Evolutionary conservation across 139 green algal species (phyloP), one percentile per base, ranked within the genome.

Genomic region (Auxenochlorella pyrenoidosa): DNA sequence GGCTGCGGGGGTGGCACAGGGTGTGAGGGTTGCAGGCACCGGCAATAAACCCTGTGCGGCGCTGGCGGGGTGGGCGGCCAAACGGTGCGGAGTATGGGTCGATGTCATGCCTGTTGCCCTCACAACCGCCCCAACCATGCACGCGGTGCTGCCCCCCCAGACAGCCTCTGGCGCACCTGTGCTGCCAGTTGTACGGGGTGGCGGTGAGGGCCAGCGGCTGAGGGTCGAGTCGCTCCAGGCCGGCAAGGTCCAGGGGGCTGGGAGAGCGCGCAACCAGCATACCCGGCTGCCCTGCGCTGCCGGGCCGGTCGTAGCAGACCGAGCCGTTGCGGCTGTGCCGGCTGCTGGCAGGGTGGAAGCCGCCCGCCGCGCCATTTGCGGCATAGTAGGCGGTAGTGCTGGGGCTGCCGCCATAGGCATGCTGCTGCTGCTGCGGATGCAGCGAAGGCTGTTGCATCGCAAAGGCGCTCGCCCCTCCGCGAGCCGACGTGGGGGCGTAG

Each of bases 171-270:
- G 22, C 79, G 15, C 47, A 79, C 68, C 82, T 63, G 19, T 90
- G 58, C 44, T 91, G 88, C 59, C 81, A 79, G 70, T 82, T 89
- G 84, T 92, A 83, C 15, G 89, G 88, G 30, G 88, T 75, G 43
- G 79, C 88, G 26, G 60, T 66, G 0, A 77, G 41, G 24, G 79
- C 58, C 79, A 73, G 60, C 21, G n/a, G 19, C 18, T 38, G 75
- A 30, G 28, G 71, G 34, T 47, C 51, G 19, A 84, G 80, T 63
- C 63, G 75, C 75, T 81, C 75, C 75, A 81, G n/a, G 26, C 58
- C 60, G 32, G 60, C 40, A 43, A 85, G 63, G 21, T 85, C 80
- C 63, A 85, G 40, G 3, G 60, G 63, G 63, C 80, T 60, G 30
- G 60, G 30, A 30, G 80, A 44, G 28, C 80, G 63, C 22, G 40